These are phyloP conservation scores for Petrea volubilis DNA, from an alignment of 257 asterid genomes.

Conservation along the genomic window DNA sequence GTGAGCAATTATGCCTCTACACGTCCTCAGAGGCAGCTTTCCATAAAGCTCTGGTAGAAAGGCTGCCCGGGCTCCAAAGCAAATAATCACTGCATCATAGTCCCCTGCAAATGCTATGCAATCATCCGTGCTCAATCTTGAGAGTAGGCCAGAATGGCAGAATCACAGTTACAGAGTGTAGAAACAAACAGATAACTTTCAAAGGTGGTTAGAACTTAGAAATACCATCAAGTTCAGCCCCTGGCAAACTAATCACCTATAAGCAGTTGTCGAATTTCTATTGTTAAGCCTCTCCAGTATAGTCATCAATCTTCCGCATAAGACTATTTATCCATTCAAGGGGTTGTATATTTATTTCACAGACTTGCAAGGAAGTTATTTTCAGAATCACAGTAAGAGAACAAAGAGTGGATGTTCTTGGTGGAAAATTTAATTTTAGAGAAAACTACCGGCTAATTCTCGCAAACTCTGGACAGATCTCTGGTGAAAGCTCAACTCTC, in stretches of 20 bases:
- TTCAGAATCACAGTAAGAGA: background rate
- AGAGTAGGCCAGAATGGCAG: background rate
- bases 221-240: conserved; percentile 1
- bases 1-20: conserved; percentile 81
- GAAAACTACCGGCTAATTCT: conserved; percentile 61
- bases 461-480: conserved; percentile 50
- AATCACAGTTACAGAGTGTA: background rate
- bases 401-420: background rate
- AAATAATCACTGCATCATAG: conserved; percentile 74
- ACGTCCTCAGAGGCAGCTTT: conserved; percentile 80
- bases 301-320: background rate
- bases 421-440: background rate
- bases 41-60: conserved; percentile 74
- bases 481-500: conserved; percentile 60
- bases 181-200: background rate
- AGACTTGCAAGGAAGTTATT: background rate
- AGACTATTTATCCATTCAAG: background rate
- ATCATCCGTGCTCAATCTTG: conserved; percentile 2
- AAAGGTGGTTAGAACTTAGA: background rate
- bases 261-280: background rate
- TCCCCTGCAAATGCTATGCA: conserved; percentile 55
- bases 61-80: conserved; percentile 83
- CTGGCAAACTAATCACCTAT: background rate
- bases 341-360: background rate
- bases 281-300: background rate